A percentile compares a stretch with the other conserved stretches of the same genome.
Evolutionary conservation across 1,284 basidiomycete species (phyloP).

Genomic region (Papiliotrema flavescens): DNA sequence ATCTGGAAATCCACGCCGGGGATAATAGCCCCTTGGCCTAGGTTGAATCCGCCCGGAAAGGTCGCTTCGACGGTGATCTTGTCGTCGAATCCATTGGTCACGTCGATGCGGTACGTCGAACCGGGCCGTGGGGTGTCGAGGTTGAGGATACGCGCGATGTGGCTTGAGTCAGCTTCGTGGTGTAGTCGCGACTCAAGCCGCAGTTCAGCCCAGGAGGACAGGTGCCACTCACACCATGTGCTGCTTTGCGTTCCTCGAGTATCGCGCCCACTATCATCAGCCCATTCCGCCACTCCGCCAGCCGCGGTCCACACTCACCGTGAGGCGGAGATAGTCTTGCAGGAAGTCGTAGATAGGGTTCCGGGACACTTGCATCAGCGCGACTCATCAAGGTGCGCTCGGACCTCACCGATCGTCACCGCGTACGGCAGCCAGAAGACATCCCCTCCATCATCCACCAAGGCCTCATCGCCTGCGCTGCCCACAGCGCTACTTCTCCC

Average conservation of each 20-base stretch:
- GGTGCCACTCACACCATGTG: conserved; percentile 31
- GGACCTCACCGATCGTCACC: conserved; percentile 55
- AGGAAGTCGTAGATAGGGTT: conserved; percentile 89
- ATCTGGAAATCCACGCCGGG: conserved; percentile 67
- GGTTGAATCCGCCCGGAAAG: conserved; percentile 52
- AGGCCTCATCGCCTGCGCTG: conserved; percentile 21
- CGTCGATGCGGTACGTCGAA: conserved; percentile 51
- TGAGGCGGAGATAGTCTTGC: conserved; percentile 82
- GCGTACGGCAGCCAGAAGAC: conserved; percentile 92
- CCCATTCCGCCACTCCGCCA: not conserved
- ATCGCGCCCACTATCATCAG: conserved; percentile 68
- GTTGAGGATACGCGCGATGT: conserved; percentile 49
- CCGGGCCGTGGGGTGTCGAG: conserved; percentile 79
- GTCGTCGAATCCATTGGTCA: conserved; percentile 28
- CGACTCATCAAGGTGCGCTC: not conserved
- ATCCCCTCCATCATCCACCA: conserved; percentile 52
- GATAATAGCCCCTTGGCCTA: conserved; percentile 45
- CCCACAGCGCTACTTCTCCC: conserved; percentile 32
- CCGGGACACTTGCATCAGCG: conserved; percentile 63
- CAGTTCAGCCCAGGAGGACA: not conserved
- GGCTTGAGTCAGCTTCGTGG: conserved; percentile 16
- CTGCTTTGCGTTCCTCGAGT: conserved; percentile 69
- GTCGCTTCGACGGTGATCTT: conserved; percentile 32
- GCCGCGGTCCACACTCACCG: conserved; percentile 17
- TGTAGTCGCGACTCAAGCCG: too few species aligned